phyloP scores from a whole-genome alignment of 2,329 filamentous ascomycete species.

The Xylariaceae sp. region DNA sequence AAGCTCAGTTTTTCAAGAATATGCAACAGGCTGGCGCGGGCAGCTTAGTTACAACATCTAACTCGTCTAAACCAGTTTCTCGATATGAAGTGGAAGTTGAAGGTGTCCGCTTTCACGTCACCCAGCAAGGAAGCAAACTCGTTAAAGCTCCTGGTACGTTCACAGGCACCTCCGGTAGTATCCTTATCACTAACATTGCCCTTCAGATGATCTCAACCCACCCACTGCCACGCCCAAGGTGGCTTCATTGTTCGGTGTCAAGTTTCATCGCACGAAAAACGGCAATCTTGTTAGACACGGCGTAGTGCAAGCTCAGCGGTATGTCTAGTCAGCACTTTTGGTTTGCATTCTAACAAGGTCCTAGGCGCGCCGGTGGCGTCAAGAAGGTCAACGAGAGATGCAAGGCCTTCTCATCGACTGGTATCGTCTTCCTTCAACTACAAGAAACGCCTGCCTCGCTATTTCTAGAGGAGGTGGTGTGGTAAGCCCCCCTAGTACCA shows the following conservation, averaged over 20 bases:
- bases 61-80: constrained; percentile 43
- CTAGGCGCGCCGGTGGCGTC: constrained; percentile 58
- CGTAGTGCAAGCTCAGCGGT: constrained; percentile 78
- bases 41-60: constrained; percentile 37
- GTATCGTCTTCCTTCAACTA: constrained; percentile 61
- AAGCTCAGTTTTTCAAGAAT: constrained; percentile 58
- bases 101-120: constrained; percentile 75
- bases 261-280: constrained; percentile 84
- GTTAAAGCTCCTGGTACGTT: constrained; percentile 73
- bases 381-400: constrained; percentile 78
- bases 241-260: constrained; percentile 75
- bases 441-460: constrained; percentile 42
- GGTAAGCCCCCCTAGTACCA: constrained; percentile 48
- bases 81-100: constrained; percentile 71
- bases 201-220: constrained; percentile 63
- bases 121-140: constrained; percentile 82
- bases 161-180: background rate
- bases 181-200: constrained; percentile 31
- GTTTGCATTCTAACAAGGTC: constrained; percentile 48
- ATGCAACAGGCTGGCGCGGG: constrained; percentile 47
- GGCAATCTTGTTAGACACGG: constrained; percentile 84
- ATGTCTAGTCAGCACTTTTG: constrained; percentile 48
- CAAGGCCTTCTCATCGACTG: constrained; percentile 73
- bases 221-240: constrained; percentile 76
- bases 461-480: constrained; percentile 43